A percentile compares a stretch with the other conserved stretches of the same genome.
Evolutionary conservation across 768 basidiomycete genomes (phyloP).

Genomic region (Mrakia hoshinonis): DNA sequence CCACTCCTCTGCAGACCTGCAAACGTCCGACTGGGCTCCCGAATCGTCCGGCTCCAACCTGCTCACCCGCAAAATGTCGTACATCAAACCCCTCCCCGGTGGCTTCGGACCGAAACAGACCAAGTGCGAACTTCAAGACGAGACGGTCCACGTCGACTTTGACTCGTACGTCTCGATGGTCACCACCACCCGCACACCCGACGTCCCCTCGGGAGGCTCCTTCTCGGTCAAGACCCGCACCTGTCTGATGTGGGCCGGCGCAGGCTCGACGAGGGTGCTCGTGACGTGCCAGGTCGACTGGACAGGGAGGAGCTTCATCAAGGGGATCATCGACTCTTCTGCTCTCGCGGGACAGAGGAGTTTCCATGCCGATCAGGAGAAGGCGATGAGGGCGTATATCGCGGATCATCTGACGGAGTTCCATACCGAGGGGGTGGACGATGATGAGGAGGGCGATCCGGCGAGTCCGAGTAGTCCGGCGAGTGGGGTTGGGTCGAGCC

Average conservation of each 20-base stretch:
- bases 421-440: conserved; percentile 57
- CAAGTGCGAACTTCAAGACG: conserved; percentile 89
- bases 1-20: conserved; percentile 56
- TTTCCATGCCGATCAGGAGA: conserved; percentile 74
- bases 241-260: conserved; percentile 87
- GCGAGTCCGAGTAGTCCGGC: conserved; percentile 37
- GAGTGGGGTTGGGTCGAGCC: conserved; percentile 28
- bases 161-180: conserved; percentile 73
- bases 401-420: conserved; percentile 83
- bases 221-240: conserved; percentile 91
- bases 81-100: conserved; percentile 84
- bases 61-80: conserved; percentile 81
- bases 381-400: conserved; percentile 79
- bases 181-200: conserved; percentile 85
- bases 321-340: conserved; percentile 87
- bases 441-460: conserved; percentile 56
- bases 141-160: conserved; percentile 67
- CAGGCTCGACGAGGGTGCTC: conserved; percentile 63
- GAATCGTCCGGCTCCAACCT: conserved; percentile 52
- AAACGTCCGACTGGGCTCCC: conserved; percentile 91
- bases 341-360: conserved; percentile 83
- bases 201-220: conserved; percentile 86
- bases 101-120: conserved; percentile 88
- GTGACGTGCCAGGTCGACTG: conserved; percentile 91
- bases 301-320: conserved; percentile 94